phyloP scores from a whole-genome alignment of 441 rosid species.

The Gossypium gossypioides region DNA sequence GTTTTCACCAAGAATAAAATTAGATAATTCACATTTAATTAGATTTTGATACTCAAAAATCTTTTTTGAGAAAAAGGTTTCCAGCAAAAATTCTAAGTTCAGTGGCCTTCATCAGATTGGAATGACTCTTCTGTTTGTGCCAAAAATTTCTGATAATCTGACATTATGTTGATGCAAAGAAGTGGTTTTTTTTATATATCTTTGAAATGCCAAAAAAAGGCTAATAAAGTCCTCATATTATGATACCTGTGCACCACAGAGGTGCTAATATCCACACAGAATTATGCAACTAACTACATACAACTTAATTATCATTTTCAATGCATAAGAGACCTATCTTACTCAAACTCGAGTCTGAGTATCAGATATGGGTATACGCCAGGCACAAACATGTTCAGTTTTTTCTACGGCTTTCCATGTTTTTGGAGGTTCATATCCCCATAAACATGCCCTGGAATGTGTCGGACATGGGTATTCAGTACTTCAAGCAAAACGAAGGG shows the following conservation, averaged over 20 bases:
- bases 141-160: neutral
- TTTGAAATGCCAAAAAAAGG: neutral
- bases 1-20: neutral
- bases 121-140: neutral
- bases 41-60: neutral
- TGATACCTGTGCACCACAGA: neutral
- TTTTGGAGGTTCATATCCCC: neutral
- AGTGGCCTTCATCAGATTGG: neutral
- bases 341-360: neutral
- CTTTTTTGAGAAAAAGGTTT: neutral
- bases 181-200: neutral
- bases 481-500: neutral
- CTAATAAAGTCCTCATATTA: neutral
- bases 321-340: neutral
- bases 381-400: neutral
- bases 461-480: neutral
- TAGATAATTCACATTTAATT: neutral
- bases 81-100: neutral
- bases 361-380: neutral
- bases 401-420: neutral
- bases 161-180: neutral
- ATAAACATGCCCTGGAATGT: neutral
- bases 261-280: neutral
- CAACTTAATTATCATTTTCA: neutral
- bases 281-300: neutral